Evolutionary conservation across 805 yeast species (phyloP).

Genomic region (Pichia ethanolica): DNA sequence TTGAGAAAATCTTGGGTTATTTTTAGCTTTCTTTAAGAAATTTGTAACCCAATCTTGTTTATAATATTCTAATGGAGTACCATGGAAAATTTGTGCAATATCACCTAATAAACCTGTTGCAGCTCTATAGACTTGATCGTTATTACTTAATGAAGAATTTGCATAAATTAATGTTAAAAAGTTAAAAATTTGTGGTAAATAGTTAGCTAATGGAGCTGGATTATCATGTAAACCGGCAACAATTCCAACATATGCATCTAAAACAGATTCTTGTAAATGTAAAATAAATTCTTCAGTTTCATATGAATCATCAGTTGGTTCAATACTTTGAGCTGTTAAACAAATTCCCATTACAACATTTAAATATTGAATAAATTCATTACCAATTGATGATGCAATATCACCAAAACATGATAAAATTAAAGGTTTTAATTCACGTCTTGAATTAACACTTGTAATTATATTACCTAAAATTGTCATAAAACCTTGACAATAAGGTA

Average conservation of each 20-base stretch:
- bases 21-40: slow-evolving; percentile 65
- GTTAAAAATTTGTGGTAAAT: slow-evolving; percentile 60
- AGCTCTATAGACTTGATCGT: slow-evolving; percentile 70
- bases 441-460: slow-evolving; percentile 58
- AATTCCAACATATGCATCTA: slow-evolving; percentile 93
- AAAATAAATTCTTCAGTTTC: slow-evolving; percentile 74
- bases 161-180: slow-evolving; percentile 54
- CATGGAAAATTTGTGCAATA: slow-evolving; percentile 74
- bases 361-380: slow-evolving; percentile 67
- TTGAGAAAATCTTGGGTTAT: slow-evolving; percentile 51
- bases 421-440: slow-evolving; percentile 78
- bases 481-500: slow-evolving; percentile 69
- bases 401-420: slow-evolving; percentile 94
- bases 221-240: slow-evolving; percentile 77
- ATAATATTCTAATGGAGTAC: slow-evolving; percentile 53
- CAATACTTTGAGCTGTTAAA: slow-evolving; percentile 52
- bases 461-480: slow-evolving; percentile 77
- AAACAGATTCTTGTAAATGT: slow-evolving; percentile 74
- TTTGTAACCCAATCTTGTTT: slow-evolving; percentile 72
- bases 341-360: slow-evolving; percentile 75
- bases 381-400: slow-evolving; percentile 82
- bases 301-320: slow-evolving; percentile 54
- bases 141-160: slow-evolving; percentile 52
- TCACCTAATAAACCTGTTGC: slow-evolving; percentile 92
- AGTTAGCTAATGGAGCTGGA: slow-evolving; percentile 60